Percentiles rank a stretch among this genome's conserved stretches.
phyloP scores from a whole-genome alignment of 108 stramenopile species.

The Cafeteria roenbergensis region DNA sequence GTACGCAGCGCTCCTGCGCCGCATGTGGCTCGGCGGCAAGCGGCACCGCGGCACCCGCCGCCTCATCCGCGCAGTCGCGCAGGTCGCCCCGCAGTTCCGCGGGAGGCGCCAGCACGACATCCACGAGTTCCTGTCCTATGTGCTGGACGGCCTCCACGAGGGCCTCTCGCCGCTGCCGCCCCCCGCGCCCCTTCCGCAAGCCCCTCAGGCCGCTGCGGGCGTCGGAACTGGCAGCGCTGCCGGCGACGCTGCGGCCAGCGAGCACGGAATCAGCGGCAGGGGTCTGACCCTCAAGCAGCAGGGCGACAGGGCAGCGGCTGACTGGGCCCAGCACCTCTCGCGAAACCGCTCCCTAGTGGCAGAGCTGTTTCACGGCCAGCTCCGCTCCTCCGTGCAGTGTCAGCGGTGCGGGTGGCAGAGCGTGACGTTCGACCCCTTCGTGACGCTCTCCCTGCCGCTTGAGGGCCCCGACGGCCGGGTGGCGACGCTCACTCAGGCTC shows the following conservation, averaged over 20 bases:
- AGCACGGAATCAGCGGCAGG: slow-evolving; percentile 62
- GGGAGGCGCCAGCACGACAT: slow-evolving; percentile 98
- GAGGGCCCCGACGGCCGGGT: slow-evolving; percentile 64
- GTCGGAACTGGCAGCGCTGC: too few species aligned
- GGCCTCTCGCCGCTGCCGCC: slow-evolving; percentile 86
- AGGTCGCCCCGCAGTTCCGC: slow-evolving; percentile 72
- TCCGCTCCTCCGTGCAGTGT: slow-evolving; percentile 77
- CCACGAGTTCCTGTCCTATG: slow-evolving; percentile 85
- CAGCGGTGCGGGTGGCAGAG: slow-evolving; percentile 69
- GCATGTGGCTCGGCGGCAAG: slow-evolving; percentile 6
- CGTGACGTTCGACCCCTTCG: slow-evolving; percentile 94
- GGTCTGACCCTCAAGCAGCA: too few species aligned
- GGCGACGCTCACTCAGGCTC: too few species aligned
- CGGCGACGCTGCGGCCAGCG: too few species aligned
- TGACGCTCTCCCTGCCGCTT: slow-evolving; percentile 77
- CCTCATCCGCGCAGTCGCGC: slow-evolving; percentile 71
- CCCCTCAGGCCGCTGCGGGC: too few species aligned
- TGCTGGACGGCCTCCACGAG: slow-evolving; percentile 91
- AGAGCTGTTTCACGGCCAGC: slow-evolving; percentile 79
- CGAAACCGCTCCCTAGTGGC: slow-evolving; percentile 64
- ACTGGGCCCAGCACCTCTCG: slow-evolving; percentile 74
- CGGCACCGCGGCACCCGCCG: too few species aligned
- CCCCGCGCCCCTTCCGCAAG: slow-evolving; percentile 45
- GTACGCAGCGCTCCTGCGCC: slow-evolving; percentile 1
- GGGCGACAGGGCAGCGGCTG: too few species aligned